A percentile compares a stretch with the other conserved stretches of the same genome.
Conservation (phyloP, 2,329 filamentous ascomycete genomes). For the Colletotrichum scovillei region DNA sequence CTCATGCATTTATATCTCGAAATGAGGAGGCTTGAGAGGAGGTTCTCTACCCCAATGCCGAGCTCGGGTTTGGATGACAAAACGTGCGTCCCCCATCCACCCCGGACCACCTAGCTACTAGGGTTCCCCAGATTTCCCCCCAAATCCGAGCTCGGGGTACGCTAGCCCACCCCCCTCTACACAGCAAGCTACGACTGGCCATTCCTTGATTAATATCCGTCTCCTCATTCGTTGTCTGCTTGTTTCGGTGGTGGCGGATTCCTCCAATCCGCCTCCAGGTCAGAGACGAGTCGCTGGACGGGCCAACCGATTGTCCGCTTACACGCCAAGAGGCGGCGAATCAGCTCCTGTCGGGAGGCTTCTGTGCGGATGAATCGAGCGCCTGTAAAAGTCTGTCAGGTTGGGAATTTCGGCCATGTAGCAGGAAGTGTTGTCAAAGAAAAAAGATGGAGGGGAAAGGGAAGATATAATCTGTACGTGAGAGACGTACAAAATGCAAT, state of each 20-base stretch:
- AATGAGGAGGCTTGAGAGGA: neutral
- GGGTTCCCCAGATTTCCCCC: neutral
- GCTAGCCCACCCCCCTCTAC: conserved; percentile 21
- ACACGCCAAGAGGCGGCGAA: conserved; percentile 46
- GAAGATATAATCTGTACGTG: too few relatives aligned
- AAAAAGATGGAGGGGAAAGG: too few relatives aligned
- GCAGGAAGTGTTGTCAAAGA: too few relatives aligned
- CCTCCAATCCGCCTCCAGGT: conserved; percentile 44
- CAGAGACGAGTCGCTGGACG: conserved; percentile 46
- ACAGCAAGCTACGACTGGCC: neutral
- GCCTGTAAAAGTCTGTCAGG: conserved; percentile 36
- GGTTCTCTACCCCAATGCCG: conserved; percentile 37
- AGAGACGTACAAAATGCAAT: conserved; percentile 55
- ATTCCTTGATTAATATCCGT: too few relatives aligned
- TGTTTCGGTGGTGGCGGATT: neutral
- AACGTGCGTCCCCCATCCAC: neutral
- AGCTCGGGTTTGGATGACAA: conserved; percentile 38
- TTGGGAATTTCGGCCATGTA: too few relatives aligned
- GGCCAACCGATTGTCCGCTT: conserved; percentile 52
- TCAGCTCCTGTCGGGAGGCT: conserved; percentile 44
- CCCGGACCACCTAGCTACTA: neutral
- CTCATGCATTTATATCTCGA: neutral
- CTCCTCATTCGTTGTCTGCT: neutral
- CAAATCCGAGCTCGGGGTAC: conserved; percentile 47
- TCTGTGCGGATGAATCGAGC: conserved; percentile 44